A percentile compares a stretch with the other conserved stretches of the same genome.
Conservation (phyloP, 2,329 filamentous ascomycete species). For the Seiridium cupressi region DNA sequence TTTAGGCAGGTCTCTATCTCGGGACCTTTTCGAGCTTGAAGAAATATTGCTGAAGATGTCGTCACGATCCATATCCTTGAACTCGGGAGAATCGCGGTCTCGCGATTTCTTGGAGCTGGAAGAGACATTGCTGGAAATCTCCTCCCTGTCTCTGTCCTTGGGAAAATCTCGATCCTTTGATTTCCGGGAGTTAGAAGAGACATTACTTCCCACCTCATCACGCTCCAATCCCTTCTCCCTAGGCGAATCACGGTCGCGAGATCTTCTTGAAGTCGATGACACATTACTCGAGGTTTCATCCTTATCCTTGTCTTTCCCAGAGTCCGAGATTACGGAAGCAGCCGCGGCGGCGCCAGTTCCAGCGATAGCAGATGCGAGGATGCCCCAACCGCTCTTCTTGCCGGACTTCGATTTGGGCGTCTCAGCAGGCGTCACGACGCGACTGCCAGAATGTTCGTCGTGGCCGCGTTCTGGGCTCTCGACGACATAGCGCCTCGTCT, state of each 20-base stretch:
- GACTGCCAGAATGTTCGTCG: conserved; percentile 25
- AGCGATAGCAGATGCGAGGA: conserved; percentile 49
- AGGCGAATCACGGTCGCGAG: conserved; percentile 15
- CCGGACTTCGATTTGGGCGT: conserved; percentile 28
- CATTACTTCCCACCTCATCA: neutral
- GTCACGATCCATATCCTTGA: conserved; percentile 8
- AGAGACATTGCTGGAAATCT: conserved; percentile 4
- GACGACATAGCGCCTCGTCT: conserved; percentile 62
- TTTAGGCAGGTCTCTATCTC: conserved; percentile 1
- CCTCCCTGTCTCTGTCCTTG: conserved; percentile 10
- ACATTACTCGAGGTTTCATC: conserved; percentile 8
- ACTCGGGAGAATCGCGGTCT: neutral
- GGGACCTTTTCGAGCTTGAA: neutral
- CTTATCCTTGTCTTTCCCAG: conserved; percentile 11
- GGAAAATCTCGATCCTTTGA: conserved; percentile 13
- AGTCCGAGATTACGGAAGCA: conserved; percentile 16
- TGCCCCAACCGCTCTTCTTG: conserved; percentile 49
- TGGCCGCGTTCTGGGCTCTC: conserved; percentile 51
- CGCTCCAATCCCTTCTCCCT: conserved; percentile 6
- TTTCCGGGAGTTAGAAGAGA: neutral
- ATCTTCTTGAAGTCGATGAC: neutral
- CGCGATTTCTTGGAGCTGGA: neutral
- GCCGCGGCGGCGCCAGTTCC: conserved; percentile 30
- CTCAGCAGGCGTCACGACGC: conserved; percentile 24
- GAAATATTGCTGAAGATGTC: conserved; percentile 8